Evolutionary conservation across 2,329 filamentous ascomycete genomes (phyloP), one percentile per base, ranked within the genome.

Genomic region (Calonectria pteridis): DNA sequence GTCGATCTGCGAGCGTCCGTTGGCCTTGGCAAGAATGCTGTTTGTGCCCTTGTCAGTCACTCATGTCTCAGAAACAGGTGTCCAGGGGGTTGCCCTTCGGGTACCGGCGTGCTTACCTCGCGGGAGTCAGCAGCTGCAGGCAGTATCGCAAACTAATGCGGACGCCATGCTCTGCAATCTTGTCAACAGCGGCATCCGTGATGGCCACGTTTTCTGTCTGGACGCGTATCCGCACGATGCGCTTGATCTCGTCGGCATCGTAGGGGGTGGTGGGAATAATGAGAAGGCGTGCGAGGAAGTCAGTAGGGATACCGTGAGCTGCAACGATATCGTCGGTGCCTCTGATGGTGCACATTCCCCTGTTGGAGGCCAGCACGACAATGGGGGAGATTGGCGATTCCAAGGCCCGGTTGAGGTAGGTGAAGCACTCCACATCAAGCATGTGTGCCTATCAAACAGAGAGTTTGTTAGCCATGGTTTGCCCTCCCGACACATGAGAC

Each of bases 401-500:
- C 79, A 99, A 91, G n/a, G 97, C 97, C 83, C 96, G 94, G 89
- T 98, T 98, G 82, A 99, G 93, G 87, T 98, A 99, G 78, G 97
- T 98, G 87, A 98, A 99, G 88, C 96, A 98, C 88, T 99, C 97
- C 79, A 99, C 94, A 85, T 99, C 97, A 80, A 99, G 95, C 97
- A 99, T 99, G 88, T 99, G 96, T 74, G 98, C 96, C 95, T 97
- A 79, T 82, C 73, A 78, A 77, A 77, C 69, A 58, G 26, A 64
- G 65, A 58, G 58, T 77, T 69, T 49, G 75, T 81, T 76, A 80
- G 77, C 71, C 55, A 76, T 66, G 50, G 70, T 71, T 74, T 77
- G 69, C 77, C 70, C 66, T 75, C 68, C 74, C 73, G 73, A 71
- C 37, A 71, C 72, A 64, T 63, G 33, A 69, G 72, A 76, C 59